These are phyloP conservation scores for Macrolepiota fuliginosa DNA, from an alignment of 768 basidiomycete species.

Conservation along the genomic window DNA sequence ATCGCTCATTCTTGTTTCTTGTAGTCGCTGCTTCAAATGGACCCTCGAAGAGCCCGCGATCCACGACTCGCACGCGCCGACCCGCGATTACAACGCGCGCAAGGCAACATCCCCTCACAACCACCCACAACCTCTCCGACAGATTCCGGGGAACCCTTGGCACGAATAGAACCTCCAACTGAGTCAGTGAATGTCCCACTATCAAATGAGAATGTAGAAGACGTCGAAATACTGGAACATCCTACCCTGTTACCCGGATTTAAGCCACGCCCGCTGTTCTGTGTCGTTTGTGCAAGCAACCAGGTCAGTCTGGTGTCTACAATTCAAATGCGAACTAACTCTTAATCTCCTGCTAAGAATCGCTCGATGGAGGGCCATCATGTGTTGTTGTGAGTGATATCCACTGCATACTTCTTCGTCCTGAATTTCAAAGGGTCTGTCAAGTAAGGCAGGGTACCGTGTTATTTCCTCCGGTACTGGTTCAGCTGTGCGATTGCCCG, in stretches of 20 bases:
- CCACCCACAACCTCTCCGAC: slow-evolving; percentile 9
- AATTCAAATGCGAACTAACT: slow-evolving; percentile 3
- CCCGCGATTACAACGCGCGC: slow-evolving; percentile 56
- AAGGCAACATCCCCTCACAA: slow-evolving; percentile 9
- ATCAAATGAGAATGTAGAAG: slow-evolving; percentile 6
- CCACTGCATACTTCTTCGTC: slow-evolving; percentile 8
- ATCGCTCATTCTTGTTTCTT: slow-evolving; percentile 12
- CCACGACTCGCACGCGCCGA: slow-evolving; percentile 74
- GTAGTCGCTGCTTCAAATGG: slow-evolving; percentile 43
- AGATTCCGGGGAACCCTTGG: not conserved
- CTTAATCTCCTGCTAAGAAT: slow-evolving; percentile 53
- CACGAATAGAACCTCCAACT: slow-evolving; percentile 7
- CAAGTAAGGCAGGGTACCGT: slow-evolving; percentile 84
- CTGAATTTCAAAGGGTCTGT: slow-evolving; percentile 5
- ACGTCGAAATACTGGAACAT: not conserved
- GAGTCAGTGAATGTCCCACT: not conserved
- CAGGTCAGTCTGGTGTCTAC: slow-evolving; percentile 57
- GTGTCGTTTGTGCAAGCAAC: slow-evolving; percentile 99
- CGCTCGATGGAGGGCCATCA: slow-evolving; percentile 98
- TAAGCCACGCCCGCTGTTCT: slow-evolving; percentile 82
- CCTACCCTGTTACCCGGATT: slow-evolving; percentile 28
- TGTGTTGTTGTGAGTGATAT: slow-evolving; percentile 72
- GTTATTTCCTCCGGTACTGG: slow-evolving; percentile 97
- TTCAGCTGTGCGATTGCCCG: slow-evolving; percentile 94
- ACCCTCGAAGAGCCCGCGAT: slow-evolving; percentile 78